Percentiles rank a stretch among this genome's conserved stretches.
Conservation (phyloP, 176 grass and related monocot species). For the Phoenix dactylifera region DNA sequence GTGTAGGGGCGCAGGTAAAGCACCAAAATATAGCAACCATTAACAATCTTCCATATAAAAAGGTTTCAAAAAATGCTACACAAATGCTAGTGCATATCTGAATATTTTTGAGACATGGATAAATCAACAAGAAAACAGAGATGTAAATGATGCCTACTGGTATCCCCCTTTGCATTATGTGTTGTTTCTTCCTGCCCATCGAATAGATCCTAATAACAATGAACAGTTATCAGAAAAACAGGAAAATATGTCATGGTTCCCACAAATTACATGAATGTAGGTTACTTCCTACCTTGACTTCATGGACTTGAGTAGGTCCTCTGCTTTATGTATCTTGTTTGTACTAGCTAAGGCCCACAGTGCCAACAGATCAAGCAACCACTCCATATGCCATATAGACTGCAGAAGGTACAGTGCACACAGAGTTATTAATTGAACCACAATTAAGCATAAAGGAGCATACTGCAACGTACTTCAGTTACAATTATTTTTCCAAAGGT, state of each 20-base stretch:
- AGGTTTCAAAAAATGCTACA: too few relatives aligned
- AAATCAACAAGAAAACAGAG: constrained; percentile 1
- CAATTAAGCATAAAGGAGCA: too few relatives aligned
- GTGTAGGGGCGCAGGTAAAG: too few relatives aligned
- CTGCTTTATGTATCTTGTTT: constrained; percentile 33
- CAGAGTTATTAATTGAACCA: constrained; percentile 13
- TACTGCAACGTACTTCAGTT: too few relatives aligned
- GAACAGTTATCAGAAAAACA: neutral
- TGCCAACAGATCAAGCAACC: constrained; percentile 60
- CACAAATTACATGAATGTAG: neutral
- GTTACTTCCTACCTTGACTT: constrained; percentile 39
- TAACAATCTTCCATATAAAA: too few relatives aligned
- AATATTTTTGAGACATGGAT: neutral
- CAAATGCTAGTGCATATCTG: too few relatives aligned
- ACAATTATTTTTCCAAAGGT: too few relatives aligned
- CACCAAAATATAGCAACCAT: too few relatives aligned
- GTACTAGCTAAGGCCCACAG: constrained; percentile 48
- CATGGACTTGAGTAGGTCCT: constrained; percentile 47
- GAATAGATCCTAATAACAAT: constrained; percentile 30
- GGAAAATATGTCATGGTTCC: neutral
- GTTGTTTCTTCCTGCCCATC: constrained; percentile 35
- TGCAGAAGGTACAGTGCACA: constrained; percentile 22
- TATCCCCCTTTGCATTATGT: constrained; percentile 37
- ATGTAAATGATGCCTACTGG: constrained; percentile 22
- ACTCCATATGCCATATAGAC: constrained; percentile 56